Evolutionary conservation across 805 yeast genomes (phyloP), one percentile per base, ranked within the genome.

Genomic region (Zygotorulaspora danielsina): DNA sequence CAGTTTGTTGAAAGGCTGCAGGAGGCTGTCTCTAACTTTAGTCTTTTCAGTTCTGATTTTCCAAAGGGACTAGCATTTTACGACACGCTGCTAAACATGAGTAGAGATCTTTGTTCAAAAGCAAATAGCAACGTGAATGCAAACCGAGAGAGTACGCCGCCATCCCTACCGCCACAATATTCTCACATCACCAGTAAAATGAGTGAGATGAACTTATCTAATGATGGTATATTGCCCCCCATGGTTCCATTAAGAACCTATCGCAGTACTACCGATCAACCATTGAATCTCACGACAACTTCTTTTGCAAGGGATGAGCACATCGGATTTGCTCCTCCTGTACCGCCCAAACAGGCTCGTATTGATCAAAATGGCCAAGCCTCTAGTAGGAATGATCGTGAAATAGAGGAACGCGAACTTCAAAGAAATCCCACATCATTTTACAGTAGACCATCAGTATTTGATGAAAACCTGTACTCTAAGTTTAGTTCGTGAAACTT

Each of bases 31-130:
- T 67, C 72, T 6, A 64, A 66, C 13, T 87, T 89, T 79, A 67
- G 67, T 25, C 71, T 72, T 11, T 81, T 79, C 49, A 59, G 66
- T 9, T 65, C 65, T 5, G 95, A 94, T 5, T 57, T 76, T 39
- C 61, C 65, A 11, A 79, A 76, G 47, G 95, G 95, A 0, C 50
- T 63, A 7, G 70, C 64, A 8, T 84, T 86, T 54, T 90, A 90
- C 59, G 62, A 65, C 6, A 73, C 76, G 44, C 55, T 58, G 48
- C 44, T 49, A 45, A 63, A 50, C 32, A 59, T 61, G 55, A 48
- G 56, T 19, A 44, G 39, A 16, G 53, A 52, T 15, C 40, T 61
- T 19, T 38, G 46, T 4, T 40, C 49, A 4, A 32, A 22, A 10
- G 11, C 34, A n/a, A 19, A 22, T 19, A 11, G 22, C 10, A 13